These are phyloP conservation scores for Malus orientalis DNA, from an alignment of 306 rosid genomes.

Conservation along the genomic window DNA sequence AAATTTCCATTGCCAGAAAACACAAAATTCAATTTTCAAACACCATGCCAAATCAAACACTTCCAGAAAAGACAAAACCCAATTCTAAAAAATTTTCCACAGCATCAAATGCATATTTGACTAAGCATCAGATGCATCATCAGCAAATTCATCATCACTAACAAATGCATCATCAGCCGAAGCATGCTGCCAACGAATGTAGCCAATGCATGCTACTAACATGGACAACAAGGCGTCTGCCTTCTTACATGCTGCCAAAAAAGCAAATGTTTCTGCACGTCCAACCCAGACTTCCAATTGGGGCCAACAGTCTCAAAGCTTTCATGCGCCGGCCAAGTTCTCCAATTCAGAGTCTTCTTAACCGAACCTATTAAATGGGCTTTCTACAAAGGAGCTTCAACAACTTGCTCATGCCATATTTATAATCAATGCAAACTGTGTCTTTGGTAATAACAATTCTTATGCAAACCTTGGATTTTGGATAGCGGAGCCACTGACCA, in stretches of 20 bases:
- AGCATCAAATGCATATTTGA: no score
- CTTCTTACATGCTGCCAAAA: background rate
- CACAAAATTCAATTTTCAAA: no score
- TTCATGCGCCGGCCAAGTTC: no score
- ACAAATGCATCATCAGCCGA: no score
- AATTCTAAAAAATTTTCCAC: no score
- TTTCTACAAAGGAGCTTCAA: background rate
- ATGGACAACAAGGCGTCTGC: background rate
- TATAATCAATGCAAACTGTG: background rate
- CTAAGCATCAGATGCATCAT: no score
- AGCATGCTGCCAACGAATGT: no score
- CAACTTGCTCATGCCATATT: background rate
- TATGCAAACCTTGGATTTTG: conserved; percentile 3
- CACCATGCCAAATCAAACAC: no score
- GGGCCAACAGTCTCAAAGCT: no score
- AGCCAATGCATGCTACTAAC: background rate
- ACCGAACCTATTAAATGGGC: background rate
- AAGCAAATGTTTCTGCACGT: background rate
- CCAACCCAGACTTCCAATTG: background rate
- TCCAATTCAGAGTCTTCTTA: background rate
- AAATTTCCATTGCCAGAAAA: no score
- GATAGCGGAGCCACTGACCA: conserved; percentile 11
- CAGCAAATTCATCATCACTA: no score
- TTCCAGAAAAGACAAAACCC: no score
- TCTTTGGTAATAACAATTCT: background rate